Percentiles rank a stretch among this genome's conserved stretches.
phyloP scores from a whole-genome alignment of 2,329 filamentous ascomycete species.

The Ramichloridium luteum region DNA sequence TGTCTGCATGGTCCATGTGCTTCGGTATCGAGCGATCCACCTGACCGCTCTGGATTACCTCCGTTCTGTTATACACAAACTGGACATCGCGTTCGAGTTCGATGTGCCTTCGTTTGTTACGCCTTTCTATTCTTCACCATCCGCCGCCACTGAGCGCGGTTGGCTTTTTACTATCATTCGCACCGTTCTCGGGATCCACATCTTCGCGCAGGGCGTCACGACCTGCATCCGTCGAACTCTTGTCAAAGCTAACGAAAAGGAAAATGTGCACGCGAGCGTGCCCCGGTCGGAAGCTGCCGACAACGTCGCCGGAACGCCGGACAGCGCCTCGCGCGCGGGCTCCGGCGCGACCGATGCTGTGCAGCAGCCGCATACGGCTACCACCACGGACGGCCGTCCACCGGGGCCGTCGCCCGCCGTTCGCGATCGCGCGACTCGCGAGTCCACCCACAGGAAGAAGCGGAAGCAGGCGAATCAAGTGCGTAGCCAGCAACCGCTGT shows the following conservation, averaged over 20 bases:
- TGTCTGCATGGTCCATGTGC: slow-evolving; percentile 42
- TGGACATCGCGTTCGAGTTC: slow-evolving; percentile 21
- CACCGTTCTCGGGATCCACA: slow-evolving; percentile 26
- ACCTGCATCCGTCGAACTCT: slow-evolving; percentile 25
- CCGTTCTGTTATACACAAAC: slow-evolving; percentile 25
- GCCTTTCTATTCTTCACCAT: slow-evolving; percentile 19
- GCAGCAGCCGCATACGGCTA: slow-evolving; percentile 14
- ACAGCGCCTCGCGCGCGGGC: slow-evolving; percentile 12
- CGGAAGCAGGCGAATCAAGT: slow-evolving; percentile 86
- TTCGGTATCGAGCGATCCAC: slow-evolving; percentile 40
- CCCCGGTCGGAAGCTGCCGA: too few relatives aligned
- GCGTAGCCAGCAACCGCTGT: slow-evolving; percentile 79
- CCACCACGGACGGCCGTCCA: slow-evolving; percentile 37
- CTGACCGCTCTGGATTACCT: slow-evolving; percentile 27
- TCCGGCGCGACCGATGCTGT: slow-evolving; percentile 13
- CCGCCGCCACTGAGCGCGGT: slow-evolving; percentile 18
- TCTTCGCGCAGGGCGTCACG: slow-evolving; percentile 26
- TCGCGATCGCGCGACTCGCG: slow-evolving; percentile 44
- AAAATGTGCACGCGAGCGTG: slow-evolving; percentile 20
- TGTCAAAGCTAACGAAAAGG: slow-evolving; percentile 25
- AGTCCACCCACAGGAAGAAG: slow-evolving; percentile 62
- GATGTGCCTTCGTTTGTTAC: slow-evolving; percentile 21
- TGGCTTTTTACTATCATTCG: slow-evolving; percentile 22
- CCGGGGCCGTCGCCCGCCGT: slow-evolving; percentile 39
- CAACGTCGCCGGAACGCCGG: slow-evolving; percentile 16